A percentile compares a stretch with the other conserved stretches of the same genome.
Conservation (phyloP, 2,329 filamentous ascomycete genomes). For the Zymoseptoria pseudotritici region DNA sequence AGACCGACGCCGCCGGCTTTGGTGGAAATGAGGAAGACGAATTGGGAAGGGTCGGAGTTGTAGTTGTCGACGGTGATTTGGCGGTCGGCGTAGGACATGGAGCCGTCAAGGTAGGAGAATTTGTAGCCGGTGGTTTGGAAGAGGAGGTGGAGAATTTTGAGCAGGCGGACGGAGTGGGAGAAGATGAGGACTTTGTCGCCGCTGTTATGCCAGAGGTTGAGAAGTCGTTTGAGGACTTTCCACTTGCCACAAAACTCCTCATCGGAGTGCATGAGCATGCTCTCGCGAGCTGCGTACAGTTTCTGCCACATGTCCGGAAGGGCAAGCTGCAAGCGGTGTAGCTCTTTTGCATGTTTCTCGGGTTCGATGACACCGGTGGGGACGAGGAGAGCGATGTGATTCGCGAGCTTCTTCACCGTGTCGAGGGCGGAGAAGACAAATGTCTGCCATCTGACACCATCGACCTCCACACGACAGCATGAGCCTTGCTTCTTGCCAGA, state of each 20-base stretch:
- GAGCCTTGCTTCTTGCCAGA: conserved; percentile 67
- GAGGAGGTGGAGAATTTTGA: conserved; percentile 76
- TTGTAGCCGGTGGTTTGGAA: conserved; percentile 82
- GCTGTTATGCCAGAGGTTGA: conserved; percentile 82
- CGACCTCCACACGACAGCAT: conserved; percentile 63
- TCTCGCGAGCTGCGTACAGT: conserved; percentile 68
- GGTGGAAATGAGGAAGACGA: conserved; percentile 93
- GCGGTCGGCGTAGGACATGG: conserved; percentile 74
- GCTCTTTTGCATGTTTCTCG: conserved; percentile 71
- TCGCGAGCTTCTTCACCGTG: conserved; percentile 78
- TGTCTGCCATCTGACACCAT: conserved; percentile 60
- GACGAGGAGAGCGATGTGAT: conserved; percentile 83
- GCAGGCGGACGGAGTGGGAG: conserved; percentile 78
- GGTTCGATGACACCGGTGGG: conserved; percentile 56
- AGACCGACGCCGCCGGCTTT: conserved; percentile 87
- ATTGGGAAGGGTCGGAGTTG: conserved; percentile 78
- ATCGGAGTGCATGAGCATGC: conserved; percentile 72
- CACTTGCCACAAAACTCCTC: conserved; percentile 95
- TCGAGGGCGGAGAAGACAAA: conserved; percentile 80
- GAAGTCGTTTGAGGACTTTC: conserved; percentile 78
- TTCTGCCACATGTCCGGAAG: conserved; percentile 68
- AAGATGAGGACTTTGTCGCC: conserved; percentile 95
- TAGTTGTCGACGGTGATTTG: conserved; percentile 77
- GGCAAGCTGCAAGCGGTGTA: conserved; percentile 65
- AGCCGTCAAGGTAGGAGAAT: conserved; percentile 83